Evolutionary conservation across 129 eudicot species (phyloP).

Genomic region (Solidago caesia): DNA sequence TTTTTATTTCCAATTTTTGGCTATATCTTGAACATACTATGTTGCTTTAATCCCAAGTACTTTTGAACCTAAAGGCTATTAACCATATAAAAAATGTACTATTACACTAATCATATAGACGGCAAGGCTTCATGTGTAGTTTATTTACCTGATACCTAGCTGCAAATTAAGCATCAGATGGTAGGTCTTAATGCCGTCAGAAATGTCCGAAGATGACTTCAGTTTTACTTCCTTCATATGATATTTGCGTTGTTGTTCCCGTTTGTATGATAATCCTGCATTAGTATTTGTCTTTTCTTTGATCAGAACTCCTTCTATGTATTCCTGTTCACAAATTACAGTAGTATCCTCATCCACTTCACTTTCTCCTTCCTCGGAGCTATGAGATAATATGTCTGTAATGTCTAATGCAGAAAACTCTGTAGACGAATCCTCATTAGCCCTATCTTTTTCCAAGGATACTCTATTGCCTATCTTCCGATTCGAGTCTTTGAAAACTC

Average conservation of each 20-base stretch:
- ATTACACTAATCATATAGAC: no score
- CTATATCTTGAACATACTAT: no score
- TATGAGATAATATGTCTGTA: constrained; percentile 27
- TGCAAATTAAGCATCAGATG: constrained; percentile 85
- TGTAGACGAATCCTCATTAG: constrained; percentile 22
- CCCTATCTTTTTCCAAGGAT: constrained; percentile 37
- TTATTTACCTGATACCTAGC: constrained; percentile 68
- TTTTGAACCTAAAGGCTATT: not conserved
- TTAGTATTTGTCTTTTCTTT: constrained; percentile 50
- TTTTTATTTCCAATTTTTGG: no score
- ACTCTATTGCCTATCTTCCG: constrained; percentile 34
- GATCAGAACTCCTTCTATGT: constrained; percentile 76
- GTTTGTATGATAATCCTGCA: constrained; percentile 35
- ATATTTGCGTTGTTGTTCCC: constrained; percentile 52
- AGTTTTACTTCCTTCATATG: constrained; percentile 44
- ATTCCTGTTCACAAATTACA: constrained; percentile 66
- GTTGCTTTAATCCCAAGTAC: not conserved
- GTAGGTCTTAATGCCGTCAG: constrained; percentile 57
- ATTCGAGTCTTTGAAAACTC: constrained; percentile 3
- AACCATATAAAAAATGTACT: not conserved
- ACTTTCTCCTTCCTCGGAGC: constrained; percentile 38
- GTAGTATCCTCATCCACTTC: constrained; percentile 36
- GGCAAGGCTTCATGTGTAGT: not conserved
- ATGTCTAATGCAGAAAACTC: not conserved
- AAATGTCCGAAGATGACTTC: constrained; percentile 49